phyloP scores from a whole-genome alignment of 139 green algal genomes.

The Chlorella sp. region DNA sequence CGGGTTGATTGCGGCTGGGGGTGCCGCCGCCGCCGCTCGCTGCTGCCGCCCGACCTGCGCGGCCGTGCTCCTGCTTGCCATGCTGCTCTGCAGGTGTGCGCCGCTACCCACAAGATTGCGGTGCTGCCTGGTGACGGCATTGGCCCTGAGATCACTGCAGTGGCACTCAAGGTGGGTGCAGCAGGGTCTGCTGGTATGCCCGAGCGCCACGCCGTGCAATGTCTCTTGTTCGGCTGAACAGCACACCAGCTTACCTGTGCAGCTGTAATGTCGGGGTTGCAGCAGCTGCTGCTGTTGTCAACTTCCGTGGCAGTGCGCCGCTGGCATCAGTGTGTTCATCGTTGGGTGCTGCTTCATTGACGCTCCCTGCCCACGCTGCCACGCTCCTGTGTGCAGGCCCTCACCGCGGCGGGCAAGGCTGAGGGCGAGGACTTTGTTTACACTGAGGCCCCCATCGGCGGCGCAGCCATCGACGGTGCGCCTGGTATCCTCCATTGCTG shows the following conservation, averaged over 20 bases:
- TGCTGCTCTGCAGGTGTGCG: slow-evolving; percentile 10
- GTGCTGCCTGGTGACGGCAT: slow-evolving; percentile 97
- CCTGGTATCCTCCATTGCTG: too few relatives aligned
- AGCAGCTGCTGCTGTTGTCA: too few relatives aligned
- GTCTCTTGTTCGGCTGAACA: too few relatives aligned
- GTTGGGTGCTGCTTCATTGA: too few relatives aligned
- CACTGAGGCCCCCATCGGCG: slow-evolving; percentile 87
- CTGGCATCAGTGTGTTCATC: too few relatives aligned
- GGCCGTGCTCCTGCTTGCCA: background rate
- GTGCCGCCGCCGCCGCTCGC: background rate
- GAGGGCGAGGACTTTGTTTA: slow-evolving; percentile 86
- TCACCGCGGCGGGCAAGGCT: slow-evolving; percentile 72
- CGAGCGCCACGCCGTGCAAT: too few relatives aligned
- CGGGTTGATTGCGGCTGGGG: background rate
- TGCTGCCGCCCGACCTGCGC: background rate
- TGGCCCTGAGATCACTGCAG: slow-evolving; percentile 95
- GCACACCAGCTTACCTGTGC: too few relatives aligned
- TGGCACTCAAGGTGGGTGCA: too few relatives aligned
- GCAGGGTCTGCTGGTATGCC: too few relatives aligned
- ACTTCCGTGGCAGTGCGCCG: too few relatives aligned
- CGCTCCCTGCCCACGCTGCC: too few relatives aligned
- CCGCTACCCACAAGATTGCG: slow-evolving; percentile 75
- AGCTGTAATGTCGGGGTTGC: too few relatives aligned
- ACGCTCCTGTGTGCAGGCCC: slow-evolving; percentile 69
- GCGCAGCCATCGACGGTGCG: slow-evolving; percentile 88